Base-by-base conservation (phyloP, 179 eudicot genomes). In the Actinidia chinensis region DNA sequence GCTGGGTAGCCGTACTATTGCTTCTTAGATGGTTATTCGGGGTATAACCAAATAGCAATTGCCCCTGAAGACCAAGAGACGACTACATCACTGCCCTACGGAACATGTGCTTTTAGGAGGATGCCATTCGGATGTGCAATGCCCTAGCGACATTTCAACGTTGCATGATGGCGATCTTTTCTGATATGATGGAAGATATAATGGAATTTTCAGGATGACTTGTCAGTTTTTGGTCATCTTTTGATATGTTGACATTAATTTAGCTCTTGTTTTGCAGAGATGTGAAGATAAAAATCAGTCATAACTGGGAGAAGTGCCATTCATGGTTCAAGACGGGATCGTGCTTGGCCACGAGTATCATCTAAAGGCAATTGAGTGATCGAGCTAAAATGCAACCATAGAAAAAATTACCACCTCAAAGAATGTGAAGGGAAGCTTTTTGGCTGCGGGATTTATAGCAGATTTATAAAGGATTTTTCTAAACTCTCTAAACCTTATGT, bases 21-120 rank as follows among this genome's bases (percentile, higher is more conserved):
- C n/a, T n/a, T n/a, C n/a, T n/a, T n/a, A n/a, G n/a, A n/a, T n/a
- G n/a, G n/a, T n/a, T n/a, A 6, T 12, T 63, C 18, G 4, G 67
- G 67, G 18, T 67, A 40, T n/a, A 67, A 64, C 18, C 68, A 64
- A 11, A 64, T 64, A 10, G 68, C 68, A 43, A 67, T 67, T 14
- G 71, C 20, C 51, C 71, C 51, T 11, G 51, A 40, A 18, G 22
- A 67, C 17, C 23, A 67, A 7, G 71, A 67, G 36, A 40, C 42
- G 7, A 67, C 50, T 17, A 43, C 71, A 15, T 67, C 51, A 40
- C 43, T 48, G 13, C 71, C 71, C 5, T 67, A 42, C 17, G 44
- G 71, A 40, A 67, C 71, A 40, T 67, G 42, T 43, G 23, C 71
- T 40, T 67, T 67, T 67, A 15, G 25, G 8, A 14, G 71, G 23